Conservation (phyloP, 129 eudicot species). For the Kitagawia praeruptora region DNA sequence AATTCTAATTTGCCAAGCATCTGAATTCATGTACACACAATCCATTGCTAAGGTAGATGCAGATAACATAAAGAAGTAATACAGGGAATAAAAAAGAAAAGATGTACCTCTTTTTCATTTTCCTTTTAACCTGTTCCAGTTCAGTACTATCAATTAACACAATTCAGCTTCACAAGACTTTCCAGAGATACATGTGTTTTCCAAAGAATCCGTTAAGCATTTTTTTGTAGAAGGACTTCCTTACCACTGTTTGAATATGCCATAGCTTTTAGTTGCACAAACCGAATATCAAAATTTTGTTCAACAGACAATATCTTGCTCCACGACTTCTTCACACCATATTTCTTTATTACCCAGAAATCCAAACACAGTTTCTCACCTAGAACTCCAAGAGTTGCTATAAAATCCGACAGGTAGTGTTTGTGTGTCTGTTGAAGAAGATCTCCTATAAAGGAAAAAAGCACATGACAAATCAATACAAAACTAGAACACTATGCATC, state of each 20-base stretch:
- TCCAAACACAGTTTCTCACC: neutral
- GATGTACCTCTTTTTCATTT: too few species aligned
- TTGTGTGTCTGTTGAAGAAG: too few species aligned
- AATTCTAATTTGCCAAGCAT: too few species aligned
- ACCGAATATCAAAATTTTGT: neutral
- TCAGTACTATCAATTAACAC: neutral
- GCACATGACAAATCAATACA: too few species aligned
- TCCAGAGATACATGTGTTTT: neutral
- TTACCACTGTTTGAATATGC: neutral
- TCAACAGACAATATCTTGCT: neutral
- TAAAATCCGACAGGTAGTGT: neutral
- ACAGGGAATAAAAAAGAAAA: too few species aligned
- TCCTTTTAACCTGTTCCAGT: too few species aligned
- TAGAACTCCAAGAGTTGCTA: neutral
- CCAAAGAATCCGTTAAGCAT: neutral
- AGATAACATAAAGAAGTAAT: too few species aligned
- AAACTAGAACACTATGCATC: too few species aligned
- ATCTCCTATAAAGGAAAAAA: too few species aligned
- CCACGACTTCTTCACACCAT: neutral
- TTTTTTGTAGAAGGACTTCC: neutral
- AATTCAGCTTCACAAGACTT: neutral
- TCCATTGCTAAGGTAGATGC: too few species aligned
- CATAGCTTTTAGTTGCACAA: neutral
- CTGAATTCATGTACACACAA: too few species aligned
- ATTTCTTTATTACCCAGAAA: neutral